Evolutionary conservation across 2,329 filamentous ascomycete genomes (phyloP), one percentile per base, ranked within the genome.

Genomic region (Nemania sp.): DNA sequence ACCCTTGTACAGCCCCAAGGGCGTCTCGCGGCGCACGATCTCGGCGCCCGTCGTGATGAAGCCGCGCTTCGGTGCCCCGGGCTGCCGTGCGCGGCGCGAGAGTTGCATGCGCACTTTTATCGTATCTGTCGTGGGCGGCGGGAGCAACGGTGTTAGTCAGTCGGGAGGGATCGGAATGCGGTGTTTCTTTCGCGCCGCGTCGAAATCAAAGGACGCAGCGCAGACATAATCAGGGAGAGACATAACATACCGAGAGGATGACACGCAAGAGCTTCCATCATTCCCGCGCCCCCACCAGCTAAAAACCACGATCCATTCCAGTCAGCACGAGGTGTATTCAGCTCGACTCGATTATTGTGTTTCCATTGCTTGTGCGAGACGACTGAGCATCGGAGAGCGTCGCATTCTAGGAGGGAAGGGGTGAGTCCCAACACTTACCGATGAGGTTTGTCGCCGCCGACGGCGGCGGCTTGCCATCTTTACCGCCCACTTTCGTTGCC

Each of bases 21-120:
- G 91, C 13, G 95, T 97, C 80, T 99, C 95, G 72, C 90, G 89
- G 74, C 86, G 86, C 56, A 97, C 87, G 71, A 99, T 98, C 69
- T 96, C 90, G 64, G 83, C 78, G 64, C 95, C 95, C 1, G 95
- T 99, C 57, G 82, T 82, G 67, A 97, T 75, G 80, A 99, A 99
- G 65, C 95, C 94, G 69, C 92, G 90, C 70, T 89, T 88, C 71
- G 93, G 91, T 75, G 90, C 87, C 63, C 95, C 95, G 58, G 92
- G 92, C 62, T 87, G 85, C 68, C 90, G 86, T 51, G 90, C 92
- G 75, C 95, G 87, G 68, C 90, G 86, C 57, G 95, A 98, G 62
- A 99, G 89, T 80, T 99, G 95, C 96, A 99, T 99, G 70, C 95
- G 92, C 64, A 99, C 95, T 85, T 99, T 97, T 82, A 98, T 96